Percentiles rank a stretch among this genome's conserved stretches.
phyloP scores from a whole-genome alignment of 2,329 filamentous ascomycete species.

The Sarocladiaceae sp. region DNA sequence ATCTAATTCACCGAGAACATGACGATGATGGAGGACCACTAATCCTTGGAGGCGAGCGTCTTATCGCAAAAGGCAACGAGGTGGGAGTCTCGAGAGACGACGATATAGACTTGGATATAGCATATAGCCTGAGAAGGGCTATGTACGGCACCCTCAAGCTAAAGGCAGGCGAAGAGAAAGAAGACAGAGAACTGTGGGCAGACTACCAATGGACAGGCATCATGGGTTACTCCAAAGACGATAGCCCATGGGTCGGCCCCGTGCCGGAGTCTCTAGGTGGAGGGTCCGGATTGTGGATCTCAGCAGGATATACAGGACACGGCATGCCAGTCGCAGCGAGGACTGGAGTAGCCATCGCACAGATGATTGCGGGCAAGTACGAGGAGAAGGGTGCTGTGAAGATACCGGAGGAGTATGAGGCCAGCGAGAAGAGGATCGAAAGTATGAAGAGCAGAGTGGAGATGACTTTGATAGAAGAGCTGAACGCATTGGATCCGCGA shows the following conservation, averaged over 20 bases:
- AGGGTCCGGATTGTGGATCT: slow-evolving; percentile 55
- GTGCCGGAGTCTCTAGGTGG: slow-evolving; percentile 52
- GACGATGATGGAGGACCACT: slow-evolving; percentile 45
- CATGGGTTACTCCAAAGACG: slow-evolving; percentile 71
- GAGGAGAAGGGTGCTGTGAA: slow-evolving; percentile 36
- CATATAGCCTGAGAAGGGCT: slow-evolving; percentile 48
- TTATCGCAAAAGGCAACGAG: slow-evolving; percentile 40
- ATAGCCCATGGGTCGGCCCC: slow-evolving; percentile 64
- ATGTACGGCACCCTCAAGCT: slow-evolving; percentile 39
- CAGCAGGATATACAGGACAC: slow-evolving; percentile 67
- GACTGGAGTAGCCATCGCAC: slow-evolving; percentile 58
- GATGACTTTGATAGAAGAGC: slow-evolving; percentile 21
- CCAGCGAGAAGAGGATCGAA: slow-evolving; percentile 28
- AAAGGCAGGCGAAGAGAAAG: slow-evolving; percentile 23
- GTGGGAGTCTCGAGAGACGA: slow-evolving; percentile 58
- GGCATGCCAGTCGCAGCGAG: slow-evolving; percentile 73
- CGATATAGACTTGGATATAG: slow-evolving; percentile 50
- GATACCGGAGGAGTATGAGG: slow-evolving; percentile 38
- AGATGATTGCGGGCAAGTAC: slow-evolving; percentile 49
- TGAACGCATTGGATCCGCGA: slow-evolving; percentile 14
- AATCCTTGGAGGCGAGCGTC: slow-evolving; percentile 68
- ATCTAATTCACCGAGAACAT: slow-evolving; percentile 66
- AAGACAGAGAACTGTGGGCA: slow-evolving; percentile 42
- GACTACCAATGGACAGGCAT: slow-evolving; percentile 73
- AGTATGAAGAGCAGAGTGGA: slow-evolving; percentile 11